Percentiles rank a stretch among this genome's conserved stretches.
These are phyloP conservation scores for Hypsizygus ulmarius DNA, from an alignment of 1,284 basidiomycete species.

Conservation along the genomic window DNA sequence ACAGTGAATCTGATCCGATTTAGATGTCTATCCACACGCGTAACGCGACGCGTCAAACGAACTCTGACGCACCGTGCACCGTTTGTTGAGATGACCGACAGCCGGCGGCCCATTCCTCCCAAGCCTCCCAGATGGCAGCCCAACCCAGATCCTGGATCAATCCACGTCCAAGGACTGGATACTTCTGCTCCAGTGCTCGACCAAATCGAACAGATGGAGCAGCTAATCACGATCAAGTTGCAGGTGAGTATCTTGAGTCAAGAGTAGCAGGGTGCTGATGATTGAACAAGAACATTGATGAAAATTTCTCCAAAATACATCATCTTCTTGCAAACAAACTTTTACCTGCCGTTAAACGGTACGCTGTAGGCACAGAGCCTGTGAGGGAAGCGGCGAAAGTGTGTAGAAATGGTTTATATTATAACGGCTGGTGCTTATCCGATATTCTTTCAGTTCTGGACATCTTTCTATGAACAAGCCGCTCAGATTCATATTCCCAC, in stretches of 20 bases:
- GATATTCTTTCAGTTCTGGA: slow-evolving; percentile 87
- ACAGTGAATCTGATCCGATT: not conserved
- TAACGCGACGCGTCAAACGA: slow-evolving; percentile 15
- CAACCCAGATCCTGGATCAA: slow-evolving; percentile 57
- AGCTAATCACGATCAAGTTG: slow-evolving; percentile 86
- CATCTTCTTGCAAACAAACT: slow-evolving; percentile 80
- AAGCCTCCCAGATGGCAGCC: slow-evolving; percentile 66
- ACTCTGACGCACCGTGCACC: slow-evolving; percentile 9
- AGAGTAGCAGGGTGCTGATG: not conserved
- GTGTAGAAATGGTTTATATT: slow-evolving; percentile 11
- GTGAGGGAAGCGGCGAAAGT: slow-evolving; percentile 88
- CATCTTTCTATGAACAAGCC: slow-evolving; percentile 91
- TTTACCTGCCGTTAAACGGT: slow-evolving; percentile 85
- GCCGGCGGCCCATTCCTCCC: slow-evolving; percentile 36
- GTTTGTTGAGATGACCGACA: slow-evolving; percentile 27
- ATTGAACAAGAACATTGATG: slow-evolving; percentile 79
- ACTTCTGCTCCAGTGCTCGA: slow-evolving; percentile 71
- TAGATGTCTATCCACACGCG: slow-evolving; percentile 4
- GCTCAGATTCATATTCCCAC: slow-evolving; percentile 82
- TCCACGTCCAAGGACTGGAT: slow-evolving; percentile 74
- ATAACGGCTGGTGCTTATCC: not conserved
- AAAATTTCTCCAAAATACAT: slow-evolving; percentile 90
- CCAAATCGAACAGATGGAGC: slow-evolving; percentile 94
- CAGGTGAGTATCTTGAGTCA: slow-evolving; percentile 48
- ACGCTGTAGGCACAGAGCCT: slow-evolving; percentile 82